Conservation (phyloP, 768 basidiomycete genomes). For the Suillus ampliporus region DNA sequence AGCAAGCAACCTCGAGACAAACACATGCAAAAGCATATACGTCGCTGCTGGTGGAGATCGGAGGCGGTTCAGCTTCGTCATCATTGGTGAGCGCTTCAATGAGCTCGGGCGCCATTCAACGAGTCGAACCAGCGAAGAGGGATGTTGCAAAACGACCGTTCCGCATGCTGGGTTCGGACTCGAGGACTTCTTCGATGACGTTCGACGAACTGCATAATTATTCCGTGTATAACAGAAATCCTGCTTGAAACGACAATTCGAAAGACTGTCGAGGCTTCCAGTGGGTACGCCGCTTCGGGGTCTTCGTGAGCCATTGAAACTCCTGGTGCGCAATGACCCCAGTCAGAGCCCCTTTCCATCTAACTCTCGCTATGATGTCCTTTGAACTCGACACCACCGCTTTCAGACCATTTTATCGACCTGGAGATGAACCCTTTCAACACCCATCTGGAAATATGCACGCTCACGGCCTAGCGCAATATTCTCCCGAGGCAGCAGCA, state of each 20-base stretch:
- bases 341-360: neutral
- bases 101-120: conserved; percentile 60
- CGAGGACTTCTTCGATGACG: conserved; percentile 57
- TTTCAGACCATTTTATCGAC: conserved; percentile 22
- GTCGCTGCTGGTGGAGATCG: conserved; percentile 57
- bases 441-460: conserved; percentile 22
- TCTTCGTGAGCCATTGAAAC: neutral
- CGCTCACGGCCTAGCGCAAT: conserved; percentile 27
- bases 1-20: conserved; percentile 58
- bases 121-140: conserved; percentile 39
- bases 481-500: conserved; percentile 29
- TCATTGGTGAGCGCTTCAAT: conserved; percentile 57
- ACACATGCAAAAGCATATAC: conserved; percentile 67
- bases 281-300: conserved; percentile 1
- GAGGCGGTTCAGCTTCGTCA: conserved; percentile 43
- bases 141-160: conserved; percentile 36
- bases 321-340: neutral
- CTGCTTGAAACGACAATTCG: too few relatives aligned
- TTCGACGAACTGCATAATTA: conserved; percentile 63
- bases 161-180: conserved; percentile 29
- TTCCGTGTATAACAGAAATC: too few relatives aligned
- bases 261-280: too few relatives aligned
- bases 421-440: conserved; percentile 25
- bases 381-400: conserved; percentile 19
- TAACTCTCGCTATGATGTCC: conserved; percentile 17